Evolutionary conservation across 2,329 filamentous ascomycete genomes (phyloP).

Genomic region (Ciborinia camelliae): DNA sequence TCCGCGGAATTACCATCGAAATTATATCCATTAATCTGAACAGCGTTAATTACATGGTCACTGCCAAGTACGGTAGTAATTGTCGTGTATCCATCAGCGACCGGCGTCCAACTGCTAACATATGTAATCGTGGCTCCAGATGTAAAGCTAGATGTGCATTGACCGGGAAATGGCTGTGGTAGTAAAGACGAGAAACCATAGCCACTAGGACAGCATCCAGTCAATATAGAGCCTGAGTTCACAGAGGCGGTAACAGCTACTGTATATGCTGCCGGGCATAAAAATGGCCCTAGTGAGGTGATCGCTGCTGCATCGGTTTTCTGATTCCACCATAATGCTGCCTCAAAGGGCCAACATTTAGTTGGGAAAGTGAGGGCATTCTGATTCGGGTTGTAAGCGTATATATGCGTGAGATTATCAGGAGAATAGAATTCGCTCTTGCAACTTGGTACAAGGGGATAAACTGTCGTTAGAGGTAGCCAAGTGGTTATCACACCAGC

Average conservation of each 20-base stretch:
- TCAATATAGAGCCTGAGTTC: not conserved
- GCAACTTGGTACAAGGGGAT: conserved; percentile 7
- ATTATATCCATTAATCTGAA: conserved; percentile 16
- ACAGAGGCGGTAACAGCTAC: not conserved
- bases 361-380: not conserved
- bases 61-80: not conserved
- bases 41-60: not conserved
- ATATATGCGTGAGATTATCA: not conserved
- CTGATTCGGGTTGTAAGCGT: conserved; percentile 6
- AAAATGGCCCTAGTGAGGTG: conserved; percentile 15
- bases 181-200: not conserved
- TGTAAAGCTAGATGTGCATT: conserved; percentile 1
- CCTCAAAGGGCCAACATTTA: conserved; percentile 3
- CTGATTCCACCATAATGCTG: conserved; percentile 16
- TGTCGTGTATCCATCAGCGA: not conserved
- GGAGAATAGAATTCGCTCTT: conserved; percentile 5
- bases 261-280: conserved; percentile 9
- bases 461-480: conserved; percentile 16
- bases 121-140: conserved; percentile 11
- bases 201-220: conserved; percentile 11
- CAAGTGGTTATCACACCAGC: conserved; percentile 6
- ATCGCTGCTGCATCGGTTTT: too few species aligned
- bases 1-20: conserved; percentile 10
- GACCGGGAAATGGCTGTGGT: not conserved
- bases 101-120: not conserved